Base-by-base conservation (phyloP, 345 rosid genomes). In the Ricinus communis region DNA sequence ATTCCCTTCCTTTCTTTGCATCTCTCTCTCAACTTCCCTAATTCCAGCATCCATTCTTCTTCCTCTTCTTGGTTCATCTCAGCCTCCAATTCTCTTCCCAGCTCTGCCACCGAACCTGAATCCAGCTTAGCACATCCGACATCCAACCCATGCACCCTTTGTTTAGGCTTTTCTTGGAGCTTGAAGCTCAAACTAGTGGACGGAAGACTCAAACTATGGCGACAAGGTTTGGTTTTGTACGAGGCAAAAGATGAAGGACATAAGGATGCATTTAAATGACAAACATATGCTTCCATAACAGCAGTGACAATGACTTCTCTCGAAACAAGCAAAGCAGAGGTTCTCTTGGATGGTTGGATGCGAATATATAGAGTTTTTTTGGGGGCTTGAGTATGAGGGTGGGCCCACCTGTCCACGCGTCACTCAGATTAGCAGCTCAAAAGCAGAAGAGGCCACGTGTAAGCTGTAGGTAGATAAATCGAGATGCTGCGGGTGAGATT, bases 1-100 rank as follows among this genome's bases (percentile, higher is more conserved):
- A 72, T 56, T 50, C 85, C 89, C 12, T 22, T 82, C 71, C 77
- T 77, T 72, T 77, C 90, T 5, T 80, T 77, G 75, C 91, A 86
- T 50, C 74, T 76, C 36, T 72, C 84, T 76, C 75, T 36, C 71
- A 58, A 33, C 70, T 63, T 77, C 71, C 74, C 78, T 61, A 63
- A 41, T 50, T 66, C 76, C 70, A 40, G 57, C 16, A 83, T 74
- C 85, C 85, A 76, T 5, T 77, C 88, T 61, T 83, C 85, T 54
- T 67, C 85, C 56, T 66, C 83, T 69, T 77, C 84, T 0, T 69
- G 71, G 10, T 69, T 76, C 41, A 66, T 47, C 36, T 77, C 78
- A 47, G 69, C 81, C 54, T 79, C 84, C 64, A 74, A 19, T 19
- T 73, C 77, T 0, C 68, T 65, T 36, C 55, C 80, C 61, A 60